A percentile compares a stretch with the other conserved stretches of the same genome.
Conservation (phyloP, 108 stramenopile species). For the Conticribra guillardii region DNA sequence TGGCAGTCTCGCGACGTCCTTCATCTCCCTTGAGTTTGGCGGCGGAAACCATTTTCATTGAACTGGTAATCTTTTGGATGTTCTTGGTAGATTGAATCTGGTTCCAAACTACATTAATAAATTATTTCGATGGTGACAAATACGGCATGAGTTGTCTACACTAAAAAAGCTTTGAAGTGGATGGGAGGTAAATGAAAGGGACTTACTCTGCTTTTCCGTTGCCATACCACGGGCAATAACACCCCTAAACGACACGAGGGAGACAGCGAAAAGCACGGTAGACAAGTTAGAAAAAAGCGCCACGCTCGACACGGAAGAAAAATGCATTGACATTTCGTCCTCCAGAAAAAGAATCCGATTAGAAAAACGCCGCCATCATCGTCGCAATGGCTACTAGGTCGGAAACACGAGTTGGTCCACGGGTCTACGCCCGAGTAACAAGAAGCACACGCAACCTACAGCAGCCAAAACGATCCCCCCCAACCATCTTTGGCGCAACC, state of each 20-base stretch:
- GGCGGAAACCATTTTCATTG: slow-evolving; percentile 99
- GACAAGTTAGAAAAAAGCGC: neutral
- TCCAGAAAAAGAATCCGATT: too few relatives aligned
- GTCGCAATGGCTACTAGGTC: too few relatives aligned
- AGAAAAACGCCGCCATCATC: too few relatives aligned
- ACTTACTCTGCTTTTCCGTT: slow-evolving; percentile 89
- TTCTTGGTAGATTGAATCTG: slow-evolving; percentile 98
- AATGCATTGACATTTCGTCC: too few relatives aligned
- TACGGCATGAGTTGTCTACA: too few relatives aligned
- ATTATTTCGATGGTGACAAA: slow-evolving; percentile 1
- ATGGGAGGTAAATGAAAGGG: neutral
- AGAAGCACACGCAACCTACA: too few relatives aligned
- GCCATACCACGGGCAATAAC: slow-evolving; percentile 84
- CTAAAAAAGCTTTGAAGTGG: slow-evolving; percentile 9
- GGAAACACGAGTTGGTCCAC: too few relatives aligned
- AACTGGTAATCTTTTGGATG: slow-evolving; percentile 98
- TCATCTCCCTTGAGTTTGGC: slow-evolving; percentile 99
- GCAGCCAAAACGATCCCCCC: too few relatives aligned
- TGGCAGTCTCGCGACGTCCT: slow-evolving; percentile 67
- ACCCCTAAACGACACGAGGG: slow-evolving; percentile 20
- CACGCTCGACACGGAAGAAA: too few relatives aligned
- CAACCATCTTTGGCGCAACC: too few relatives aligned
- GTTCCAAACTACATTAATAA: slow-evolving; percentile 69
- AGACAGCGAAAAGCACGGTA: neutral
- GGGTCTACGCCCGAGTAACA: too few relatives aligned